These are phyloP conservation scores for Ambrosia artemisiifolia DNA, from an alignment of 129 eudicot genomes.

Conservation along the genomic window DNA sequence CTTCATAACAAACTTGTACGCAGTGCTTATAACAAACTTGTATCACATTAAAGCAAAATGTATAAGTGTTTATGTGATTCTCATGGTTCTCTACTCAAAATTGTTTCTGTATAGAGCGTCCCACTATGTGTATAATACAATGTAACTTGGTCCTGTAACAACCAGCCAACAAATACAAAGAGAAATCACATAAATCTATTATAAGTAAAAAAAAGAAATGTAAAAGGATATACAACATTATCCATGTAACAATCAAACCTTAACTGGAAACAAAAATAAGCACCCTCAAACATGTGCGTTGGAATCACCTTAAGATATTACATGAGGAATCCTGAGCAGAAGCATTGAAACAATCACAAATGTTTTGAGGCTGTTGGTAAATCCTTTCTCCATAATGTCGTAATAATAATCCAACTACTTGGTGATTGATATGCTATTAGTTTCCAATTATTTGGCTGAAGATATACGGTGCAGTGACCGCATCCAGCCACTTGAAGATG, in stretches of 20 bases:
- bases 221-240: conserved; percentile 31
- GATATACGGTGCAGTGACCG: conserved; percentile 63
- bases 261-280: conserved; percentile 29
- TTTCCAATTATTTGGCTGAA: conserved; percentile 58
- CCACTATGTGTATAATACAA: too few species aligned
- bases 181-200: conserved; percentile 20
- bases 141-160: conserved; percentile 16
- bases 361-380: conserved; percentile 3
- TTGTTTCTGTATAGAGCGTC: too few species aligned
- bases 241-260: conserved; percentile 35
- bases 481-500: conserved; percentile 68
- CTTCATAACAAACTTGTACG: too few species aligned
- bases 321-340: conserved; percentile 35
- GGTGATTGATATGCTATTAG: background rate
- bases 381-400: conserved; percentile 15
- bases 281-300: conserved; percentile 38
- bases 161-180: conserved; percentile 19
- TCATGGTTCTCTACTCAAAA: too few species aligned
- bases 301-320: conserved; percentile 50
- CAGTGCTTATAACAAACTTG: too few species aligned
- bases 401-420: conserved; percentile 9
- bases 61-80: too few species aligned
- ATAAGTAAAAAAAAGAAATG: conserved; percentile 14
- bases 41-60: too few species aligned
- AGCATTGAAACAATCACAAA: conserved; percentile 32